phyloP scores from a whole-genome alignment of 768 basidiomycete genomes.

The Stropharia rugosoannulata region DNA sequence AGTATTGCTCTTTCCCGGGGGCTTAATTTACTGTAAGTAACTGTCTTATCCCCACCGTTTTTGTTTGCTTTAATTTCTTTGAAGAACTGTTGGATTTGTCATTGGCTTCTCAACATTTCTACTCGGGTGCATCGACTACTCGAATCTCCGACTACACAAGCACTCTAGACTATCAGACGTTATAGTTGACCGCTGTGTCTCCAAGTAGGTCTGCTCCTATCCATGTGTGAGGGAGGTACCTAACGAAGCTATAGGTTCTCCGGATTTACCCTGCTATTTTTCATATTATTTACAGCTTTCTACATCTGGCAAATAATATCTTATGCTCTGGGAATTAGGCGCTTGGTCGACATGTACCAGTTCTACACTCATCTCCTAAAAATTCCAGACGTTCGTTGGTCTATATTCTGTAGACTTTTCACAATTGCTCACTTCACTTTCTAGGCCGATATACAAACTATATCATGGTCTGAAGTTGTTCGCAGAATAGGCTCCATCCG shows the following conservation, averaged over 20 bases:
- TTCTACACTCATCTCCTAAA: constrained; percentile 95
- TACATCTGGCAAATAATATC: constrained; percentile 86
- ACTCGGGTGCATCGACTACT: constrained; percentile 92
- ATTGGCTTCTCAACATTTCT: constrained; percentile 98
- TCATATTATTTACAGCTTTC: constrained; percentile 81
- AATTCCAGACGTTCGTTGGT: constrained; percentile 79
- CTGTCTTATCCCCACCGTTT: constrained; percentile 14
- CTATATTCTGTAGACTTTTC: background rate
- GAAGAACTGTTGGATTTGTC: constrained; percentile 95
- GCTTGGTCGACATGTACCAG: constrained; percentile 91
- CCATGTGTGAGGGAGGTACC: background rate
- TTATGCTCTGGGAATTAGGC: constrained; percentile 71
- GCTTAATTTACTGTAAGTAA: constrained; percentile 90
- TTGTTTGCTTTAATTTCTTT: constrained; percentile 14
- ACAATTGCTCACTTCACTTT: constrained; percentile 9
- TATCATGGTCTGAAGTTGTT: constrained; percentile 95
- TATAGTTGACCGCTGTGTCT: constrained; percentile 79
- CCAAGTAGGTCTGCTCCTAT: constrained; percentile 54
- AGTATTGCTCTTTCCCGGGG: constrained; percentile 89
- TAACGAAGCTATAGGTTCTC: constrained; percentile 59
- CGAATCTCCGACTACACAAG: constrained; percentile 66
- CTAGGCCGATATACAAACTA: constrained; percentile 96
- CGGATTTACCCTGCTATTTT: constrained; percentile 81
- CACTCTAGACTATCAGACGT: constrained; percentile 75
- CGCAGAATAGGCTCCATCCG: constrained; percentile 86